phyloP scores from a whole-genome alignment of 371 early-diverging fungal species.

The Mucor ambiguus region DNA sequence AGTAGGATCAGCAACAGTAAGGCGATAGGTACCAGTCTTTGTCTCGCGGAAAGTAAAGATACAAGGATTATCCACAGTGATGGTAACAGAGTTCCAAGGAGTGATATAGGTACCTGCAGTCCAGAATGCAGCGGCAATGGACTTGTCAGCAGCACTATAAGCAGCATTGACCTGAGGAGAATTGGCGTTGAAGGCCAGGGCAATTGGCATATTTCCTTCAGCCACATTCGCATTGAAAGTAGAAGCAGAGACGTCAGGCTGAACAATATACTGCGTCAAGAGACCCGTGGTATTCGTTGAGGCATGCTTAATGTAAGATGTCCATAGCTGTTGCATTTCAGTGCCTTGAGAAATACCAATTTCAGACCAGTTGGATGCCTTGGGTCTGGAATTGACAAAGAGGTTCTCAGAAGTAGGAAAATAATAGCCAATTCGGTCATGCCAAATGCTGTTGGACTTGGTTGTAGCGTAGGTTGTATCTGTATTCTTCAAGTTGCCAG shows the following conservation, averaged over 20 bases:
- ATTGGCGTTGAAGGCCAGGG: slow-evolving; percentile 14
- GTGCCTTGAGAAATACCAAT: slow-evolving; percentile 33
- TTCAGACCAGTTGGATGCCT: slow-evolving; percentile 16
- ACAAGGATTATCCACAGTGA: slow-evolving; percentile 14
- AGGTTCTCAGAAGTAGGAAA: slow-evolving; percentile 20
- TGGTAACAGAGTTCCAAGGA: slow-evolving; percentile 18
- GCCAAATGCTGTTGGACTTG: slow-evolving; percentile 25
- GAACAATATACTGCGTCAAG: slow-evolving; percentile 26
- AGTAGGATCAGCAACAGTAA: slow-evolving; percentile 30
- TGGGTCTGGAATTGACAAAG: slow-evolving; percentile 20
- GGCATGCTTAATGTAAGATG: slow-evolving; percentile 25
- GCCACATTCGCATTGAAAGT: slow-evolving; percentile 5
- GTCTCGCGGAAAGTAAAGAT: slow-evolving; percentile 14
- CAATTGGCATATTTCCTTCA: slow-evolving; percentile 4
- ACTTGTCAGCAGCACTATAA: slow-evolving; percentile 18
- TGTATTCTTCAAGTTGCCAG: slow-evolving; percentile 11
- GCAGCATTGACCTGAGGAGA: slow-evolving; percentile 29
- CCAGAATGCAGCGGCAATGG: slow-evolving; percentile 35
- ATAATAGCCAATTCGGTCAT: slow-evolving; percentile 33
- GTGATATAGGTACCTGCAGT: slow-evolving; percentile 20
- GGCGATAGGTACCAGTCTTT: background rate
- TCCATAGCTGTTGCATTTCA: slow-evolving; percentile 19
- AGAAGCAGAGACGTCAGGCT: slow-evolving; percentile 20
- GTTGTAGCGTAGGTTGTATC: slow-evolving; percentile 3
- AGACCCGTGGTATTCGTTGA: background rate